These are phyloP conservation scores for Crithidia expoeki DNA, from an alignment of 208 protist species.

Conservation along the genomic window DNA sequence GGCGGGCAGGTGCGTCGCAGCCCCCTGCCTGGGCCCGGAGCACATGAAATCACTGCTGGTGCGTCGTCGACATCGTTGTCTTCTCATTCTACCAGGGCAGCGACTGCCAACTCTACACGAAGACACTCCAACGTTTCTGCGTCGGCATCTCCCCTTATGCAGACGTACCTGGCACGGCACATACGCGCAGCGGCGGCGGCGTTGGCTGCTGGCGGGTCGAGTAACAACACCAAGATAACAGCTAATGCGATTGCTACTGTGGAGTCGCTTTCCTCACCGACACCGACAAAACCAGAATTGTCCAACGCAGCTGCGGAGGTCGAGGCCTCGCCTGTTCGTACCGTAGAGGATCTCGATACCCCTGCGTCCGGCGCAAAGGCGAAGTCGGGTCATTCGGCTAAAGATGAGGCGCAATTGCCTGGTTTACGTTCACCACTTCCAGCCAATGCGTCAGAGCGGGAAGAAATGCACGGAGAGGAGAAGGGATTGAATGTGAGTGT, in stretches of 20 bases:
- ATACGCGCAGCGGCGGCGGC: conserved; percentile 4
- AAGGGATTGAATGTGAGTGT: background rate
- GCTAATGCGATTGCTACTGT: too few relatives aligned
- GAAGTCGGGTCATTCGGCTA: too few relatives aligned
- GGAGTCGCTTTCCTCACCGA: too few relatives aligned
- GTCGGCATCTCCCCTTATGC: conserved; percentile 3
- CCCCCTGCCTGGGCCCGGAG: background rate
- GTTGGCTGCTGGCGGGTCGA: background rate
- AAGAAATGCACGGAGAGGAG: background rate
- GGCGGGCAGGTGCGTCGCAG: background rate
- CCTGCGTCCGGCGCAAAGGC: too few relatives aligned
- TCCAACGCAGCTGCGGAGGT: background rate
- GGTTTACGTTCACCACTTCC: background rate
- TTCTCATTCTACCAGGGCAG: background rate
- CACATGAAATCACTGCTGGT: background rate
- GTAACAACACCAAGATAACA: background rate
- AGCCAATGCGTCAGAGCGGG: background rate
- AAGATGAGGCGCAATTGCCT: background rate
- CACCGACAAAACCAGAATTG: too few relatives aligned
- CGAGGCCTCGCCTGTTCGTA: background rate
- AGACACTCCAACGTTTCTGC: background rate
- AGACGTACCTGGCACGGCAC: conserved; percentile 16
- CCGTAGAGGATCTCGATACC: too few relatives aligned
- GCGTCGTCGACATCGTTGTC: too few relatives aligned
- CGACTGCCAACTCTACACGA: background rate